Evolutionary conservation across 768 basidiomycete genomes (phyloP).

Genomic region (Hypsizygus marmoreus): DNA sequence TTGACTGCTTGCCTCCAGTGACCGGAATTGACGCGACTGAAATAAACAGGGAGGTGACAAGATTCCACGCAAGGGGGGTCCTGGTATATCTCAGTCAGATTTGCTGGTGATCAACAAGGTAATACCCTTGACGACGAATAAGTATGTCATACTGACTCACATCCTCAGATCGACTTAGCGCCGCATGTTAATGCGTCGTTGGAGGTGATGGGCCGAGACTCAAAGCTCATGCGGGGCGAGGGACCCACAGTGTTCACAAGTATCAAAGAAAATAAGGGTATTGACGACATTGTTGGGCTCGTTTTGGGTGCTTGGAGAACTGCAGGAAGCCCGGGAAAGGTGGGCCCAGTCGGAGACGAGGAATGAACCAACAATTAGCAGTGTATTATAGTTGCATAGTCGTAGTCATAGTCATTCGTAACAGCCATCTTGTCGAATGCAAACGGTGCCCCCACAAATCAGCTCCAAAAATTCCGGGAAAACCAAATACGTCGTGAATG

Average conservation of each 20-base stretch:
- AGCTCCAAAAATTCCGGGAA: too few species aligned
- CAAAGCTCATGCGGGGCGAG: constrained; percentile 90
- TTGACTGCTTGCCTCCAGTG: not conserved
- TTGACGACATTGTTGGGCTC: constrained; percentile 79
- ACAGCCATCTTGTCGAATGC: too few species aligned
- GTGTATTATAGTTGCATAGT: too few species aligned
- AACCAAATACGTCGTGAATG: too few species aligned
- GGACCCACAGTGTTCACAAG: constrained; percentile 93
- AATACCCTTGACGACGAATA: constrained; percentile 4
- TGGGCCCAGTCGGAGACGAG: constrained; percentile 49
- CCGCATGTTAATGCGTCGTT: constrained; percentile 91
- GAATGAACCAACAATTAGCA: constrained; percentile 7
- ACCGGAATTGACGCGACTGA: not conserved
- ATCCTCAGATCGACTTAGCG: constrained; percentile 83
- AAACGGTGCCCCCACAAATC: too few species aligned
- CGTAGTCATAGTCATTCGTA: too few species aligned
- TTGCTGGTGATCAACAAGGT: constrained; percentile 96
- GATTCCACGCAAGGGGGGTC: constrained; percentile 97
- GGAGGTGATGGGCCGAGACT: constrained; percentile 91
- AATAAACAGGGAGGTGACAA: constrained; percentile 86
- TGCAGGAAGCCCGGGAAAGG: constrained; percentile 72
- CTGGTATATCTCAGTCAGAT: constrained; percentile 96
- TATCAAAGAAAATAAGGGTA: constrained; percentile 74
- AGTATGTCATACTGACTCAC: not conserved
- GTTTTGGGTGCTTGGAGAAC: constrained; percentile 88